Evolutionary conservation across 108 stramenopile species (phyloP).

Genomic region (Bacterosira constricta): DNA sequence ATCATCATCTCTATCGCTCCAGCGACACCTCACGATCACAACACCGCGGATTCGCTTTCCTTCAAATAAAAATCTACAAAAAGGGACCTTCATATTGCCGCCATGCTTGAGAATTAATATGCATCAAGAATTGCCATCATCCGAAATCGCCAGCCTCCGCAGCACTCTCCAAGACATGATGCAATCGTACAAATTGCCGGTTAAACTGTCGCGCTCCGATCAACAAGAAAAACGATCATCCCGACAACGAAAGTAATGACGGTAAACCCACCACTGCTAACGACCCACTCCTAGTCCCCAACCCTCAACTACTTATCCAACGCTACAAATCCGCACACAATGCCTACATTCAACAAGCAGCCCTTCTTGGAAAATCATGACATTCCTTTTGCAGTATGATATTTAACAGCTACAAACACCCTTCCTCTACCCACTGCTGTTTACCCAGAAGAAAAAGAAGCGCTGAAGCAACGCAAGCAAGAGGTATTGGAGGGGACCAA

Average conservation of each 20-base stretch:
- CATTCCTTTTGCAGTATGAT: no score
- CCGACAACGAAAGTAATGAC: not conserved
- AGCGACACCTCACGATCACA: no score
- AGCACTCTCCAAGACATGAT: constrained; percentile 28
- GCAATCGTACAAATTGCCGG: constrained; percentile 25
- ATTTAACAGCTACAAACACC: not conserved
- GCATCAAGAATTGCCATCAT: no score
- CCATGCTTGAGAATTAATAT: no score
- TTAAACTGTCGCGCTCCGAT: not conserved
- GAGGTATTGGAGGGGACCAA: constrained; percentile 6
- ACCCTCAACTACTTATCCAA: constrained; percentile 22
- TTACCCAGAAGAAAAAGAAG: constrained; percentile 8
- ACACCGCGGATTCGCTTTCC: no score
- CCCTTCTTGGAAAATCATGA: no score
- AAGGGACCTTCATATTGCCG: no score
- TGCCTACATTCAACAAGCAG: constrained; percentile 47
- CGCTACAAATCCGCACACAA: constrained; percentile 53
- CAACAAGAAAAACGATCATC: constrained; percentile 6
- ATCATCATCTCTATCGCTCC: no score
- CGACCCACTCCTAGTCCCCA: no score
- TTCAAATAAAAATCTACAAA: no score
- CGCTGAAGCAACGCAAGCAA: constrained; percentile 10
- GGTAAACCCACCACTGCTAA: no score
- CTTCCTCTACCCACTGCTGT: constrained; percentile 23
- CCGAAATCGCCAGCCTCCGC: constrained; percentile 35